phyloP scores from a whole-genome alignment of 495 filamentous ascomycete genomes.

The Opeltia flavorubescens region DNA sequence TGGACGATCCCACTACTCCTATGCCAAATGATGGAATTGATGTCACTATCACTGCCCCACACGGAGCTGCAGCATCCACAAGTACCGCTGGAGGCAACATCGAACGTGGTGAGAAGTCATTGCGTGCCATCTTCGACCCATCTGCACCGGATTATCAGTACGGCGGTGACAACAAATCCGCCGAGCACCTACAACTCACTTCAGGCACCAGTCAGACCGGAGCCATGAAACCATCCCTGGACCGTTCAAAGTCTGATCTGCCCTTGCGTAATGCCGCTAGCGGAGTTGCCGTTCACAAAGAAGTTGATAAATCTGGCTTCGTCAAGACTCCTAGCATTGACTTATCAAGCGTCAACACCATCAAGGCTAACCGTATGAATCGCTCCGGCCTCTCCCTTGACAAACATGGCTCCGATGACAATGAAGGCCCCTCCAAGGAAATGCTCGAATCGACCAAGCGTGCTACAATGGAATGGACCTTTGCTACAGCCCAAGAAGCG shows the following conservation, averaged over 20 bases:
- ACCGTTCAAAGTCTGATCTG: conserved; percentile 23
- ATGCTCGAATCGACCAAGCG: conserved; percentile 18
- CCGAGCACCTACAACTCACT: conserved; percentile 28
- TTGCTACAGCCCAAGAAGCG: conserved; percentile 21
- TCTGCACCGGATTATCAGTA: conserved; percentile 29
- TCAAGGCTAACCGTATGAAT: conserved; percentile 32
- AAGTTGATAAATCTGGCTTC: conserved; percentile 24
- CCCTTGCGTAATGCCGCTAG: conserved; percentile 36
- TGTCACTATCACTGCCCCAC: neutral
- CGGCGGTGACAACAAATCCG: conserved; percentile 33
- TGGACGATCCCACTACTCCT: neutral
- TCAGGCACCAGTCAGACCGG: neutral
- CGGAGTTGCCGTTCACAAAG: conserved; percentile 25
- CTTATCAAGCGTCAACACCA: conserved; percentile 35
- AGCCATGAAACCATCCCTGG: conserved; percentile 17
- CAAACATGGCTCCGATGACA: conserved; percentile 19
- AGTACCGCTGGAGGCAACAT: conserved; percentile 32
- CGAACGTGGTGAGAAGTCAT: conserved; percentile 31
- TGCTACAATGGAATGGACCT: conserved; percentile 7
- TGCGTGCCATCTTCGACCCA: conserved; percentile 36
- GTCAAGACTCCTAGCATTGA: conserved; percentile 31
- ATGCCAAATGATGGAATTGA: neutral
- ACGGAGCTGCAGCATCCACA: neutral
- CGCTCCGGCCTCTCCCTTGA: conserved; percentile 14
- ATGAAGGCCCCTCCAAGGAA: conserved; percentile 21